Conservation (phyloP, 352 stramenopile genomes). For the Phytopythium delawarense region DNA sequence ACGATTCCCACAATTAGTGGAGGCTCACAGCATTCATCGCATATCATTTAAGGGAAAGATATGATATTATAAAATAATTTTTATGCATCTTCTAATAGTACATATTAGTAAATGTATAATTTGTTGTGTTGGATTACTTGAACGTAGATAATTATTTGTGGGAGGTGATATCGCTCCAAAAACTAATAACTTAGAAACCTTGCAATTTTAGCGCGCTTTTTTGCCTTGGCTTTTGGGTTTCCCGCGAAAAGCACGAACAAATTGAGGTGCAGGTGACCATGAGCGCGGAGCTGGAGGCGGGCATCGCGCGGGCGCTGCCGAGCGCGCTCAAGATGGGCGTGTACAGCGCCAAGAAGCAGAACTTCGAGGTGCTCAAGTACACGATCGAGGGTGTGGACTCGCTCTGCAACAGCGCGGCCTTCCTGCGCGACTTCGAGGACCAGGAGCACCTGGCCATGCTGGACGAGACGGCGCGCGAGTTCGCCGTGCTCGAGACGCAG, state of each 20-base stretch:
- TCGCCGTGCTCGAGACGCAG: slow-evolving; percentile 58
- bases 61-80: too few relatives aligned
- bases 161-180: too few relatives aligned
- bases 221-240: not conserved
- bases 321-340: slow-evolving; percentile 73
- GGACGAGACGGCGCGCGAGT: slow-evolving; percentile 69
- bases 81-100: too few relatives aligned
- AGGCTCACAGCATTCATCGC: too few relatives aligned
- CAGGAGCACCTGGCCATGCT: slow-evolving; percentile 45
- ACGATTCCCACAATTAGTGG: too few relatives aligned
- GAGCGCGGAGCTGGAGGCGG: slow-evolving; percentile 53
- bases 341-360: slow-evolving; percentile 71
- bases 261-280: slow-evolving; percentile 12
- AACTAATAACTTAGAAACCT: too few relatives aligned
- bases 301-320: slow-evolving; percentile 58
- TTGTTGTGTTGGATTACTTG: too few relatives aligned
- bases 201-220: not conserved
- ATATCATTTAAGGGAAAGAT: too few relatives aligned
- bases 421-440: slow-evolving; percentile 64
- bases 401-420: slow-evolving; percentile 55
- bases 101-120: too few relatives aligned
- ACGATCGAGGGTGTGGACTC: slow-evolving; percentile 63
- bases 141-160: too few relatives aligned
- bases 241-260: slow-evolving; percentile 6
- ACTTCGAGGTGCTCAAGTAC: slow-evolving; percentile 71